Evolutionary conservation across 2,329 filamentous ascomycete species (phyloP).

Genomic region (Penicillium hesseltinei): DNA sequence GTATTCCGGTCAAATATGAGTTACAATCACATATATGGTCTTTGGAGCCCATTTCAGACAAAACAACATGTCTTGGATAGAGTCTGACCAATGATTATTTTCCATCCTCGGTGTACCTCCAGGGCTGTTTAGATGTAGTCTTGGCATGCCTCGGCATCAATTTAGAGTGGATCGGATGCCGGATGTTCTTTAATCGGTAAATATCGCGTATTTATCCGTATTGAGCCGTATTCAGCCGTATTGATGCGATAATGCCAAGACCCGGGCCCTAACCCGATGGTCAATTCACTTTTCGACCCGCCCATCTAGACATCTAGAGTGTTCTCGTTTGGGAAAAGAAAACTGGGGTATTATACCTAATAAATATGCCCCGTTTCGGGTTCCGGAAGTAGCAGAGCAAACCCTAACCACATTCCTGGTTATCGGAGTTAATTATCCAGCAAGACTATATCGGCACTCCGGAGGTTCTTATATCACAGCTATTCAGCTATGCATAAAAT

Average conservation of each 20-base stretch:
- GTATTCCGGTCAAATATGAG: background rate
- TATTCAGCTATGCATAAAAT: background rate
- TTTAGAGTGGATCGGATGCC: background rate
- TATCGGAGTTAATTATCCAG: background rate
- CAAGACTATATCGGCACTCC: background rate
- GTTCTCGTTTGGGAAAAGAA: background rate
- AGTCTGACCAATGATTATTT: background rate
- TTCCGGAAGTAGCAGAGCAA: background rate
- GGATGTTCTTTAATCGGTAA: background rate
- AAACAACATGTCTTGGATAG: background rate
- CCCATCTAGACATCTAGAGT: background rate
- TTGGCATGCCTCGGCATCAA: background rate
- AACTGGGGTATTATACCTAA: background rate
- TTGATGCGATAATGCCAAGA: background rate
- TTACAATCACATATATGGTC: rapidly evolving
- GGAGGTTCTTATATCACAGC: background rate
- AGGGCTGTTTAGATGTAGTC: background rate
- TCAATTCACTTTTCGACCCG: background rate
- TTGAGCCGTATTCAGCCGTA: background rate
- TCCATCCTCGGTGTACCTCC: background rate
- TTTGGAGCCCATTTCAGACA: background rate
- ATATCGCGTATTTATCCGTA: background rate
- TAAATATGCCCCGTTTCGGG: background rate
- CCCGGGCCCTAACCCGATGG: background rate
- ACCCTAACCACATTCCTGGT: background rate